phyloP scores from a whole-genome alignment of 2,329 filamentous ascomycete genomes.

The Pseudogymnoascus destructans region DNA sequence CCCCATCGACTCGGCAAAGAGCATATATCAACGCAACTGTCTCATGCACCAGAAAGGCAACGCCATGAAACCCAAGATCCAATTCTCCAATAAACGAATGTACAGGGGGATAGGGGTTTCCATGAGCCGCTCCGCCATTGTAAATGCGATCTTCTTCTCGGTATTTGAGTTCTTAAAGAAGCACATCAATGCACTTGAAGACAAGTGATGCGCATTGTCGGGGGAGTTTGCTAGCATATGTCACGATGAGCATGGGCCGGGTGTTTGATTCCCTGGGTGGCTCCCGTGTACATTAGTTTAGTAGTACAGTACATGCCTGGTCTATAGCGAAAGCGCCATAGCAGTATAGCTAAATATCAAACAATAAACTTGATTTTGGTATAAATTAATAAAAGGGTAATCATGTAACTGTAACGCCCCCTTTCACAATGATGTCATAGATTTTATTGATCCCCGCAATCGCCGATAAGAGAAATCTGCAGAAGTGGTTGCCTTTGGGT shows the following conservation, averaged over 20 bases:
- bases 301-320: background rate
- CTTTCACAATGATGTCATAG: background rate
- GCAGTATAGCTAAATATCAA: background rate
- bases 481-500: background rate
- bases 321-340: conserved; percentile 1
- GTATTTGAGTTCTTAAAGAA: conserved; percentile 76
- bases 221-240: background rate
- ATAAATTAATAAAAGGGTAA: background rate
- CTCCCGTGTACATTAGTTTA: conserved; percentile 4
- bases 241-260: background rate
- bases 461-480: conserved; percentile 1
- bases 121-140: conserved; percentile 67
- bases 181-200: conserved; percentile 29
- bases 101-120: conserved; percentile 75
- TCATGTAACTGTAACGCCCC: background rate
- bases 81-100: conserved; percentile 65
- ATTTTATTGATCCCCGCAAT: conserved; percentile 4
- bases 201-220: conserved; percentile 12
- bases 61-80: conserved; percentile 56
- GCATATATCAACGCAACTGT: conserved; percentile 72
- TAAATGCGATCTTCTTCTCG: conserved; percentile 85
- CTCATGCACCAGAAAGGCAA: conserved; percentile 56
- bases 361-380: background rate
- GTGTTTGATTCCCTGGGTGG: background rate
- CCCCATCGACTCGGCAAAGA: conserved; percentile 72